Conservation (phyloP, 2,329 filamentous ascomycete species). For the Nothomitra cinnamomea region DNA sequence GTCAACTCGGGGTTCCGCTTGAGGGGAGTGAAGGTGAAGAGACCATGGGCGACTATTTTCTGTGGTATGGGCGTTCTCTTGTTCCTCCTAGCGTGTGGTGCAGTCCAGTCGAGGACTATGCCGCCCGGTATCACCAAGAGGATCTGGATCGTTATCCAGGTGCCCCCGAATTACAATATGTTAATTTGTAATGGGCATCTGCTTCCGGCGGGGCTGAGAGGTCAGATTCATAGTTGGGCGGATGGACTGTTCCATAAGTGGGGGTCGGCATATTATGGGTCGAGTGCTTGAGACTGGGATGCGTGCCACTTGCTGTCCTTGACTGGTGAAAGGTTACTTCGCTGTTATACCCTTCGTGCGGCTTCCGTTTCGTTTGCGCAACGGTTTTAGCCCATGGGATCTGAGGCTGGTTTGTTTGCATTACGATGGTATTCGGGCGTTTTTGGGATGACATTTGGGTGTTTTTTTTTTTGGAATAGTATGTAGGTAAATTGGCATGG, state of each 20-base stretch:
- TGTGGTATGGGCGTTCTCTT: constrained; percentile 6
- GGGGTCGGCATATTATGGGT: constrained; percentile 7
- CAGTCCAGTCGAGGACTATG: constrained; percentile 2
- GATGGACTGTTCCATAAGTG: constrained; percentile 8
- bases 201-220: constrained; percentile 5
- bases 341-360: no score
- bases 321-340: no score
- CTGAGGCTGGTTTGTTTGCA: no score
- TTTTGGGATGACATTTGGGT: no score
- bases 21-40: constrained; percentile 7
- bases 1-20: constrained; percentile 4
- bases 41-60: constrained; percentile 9
- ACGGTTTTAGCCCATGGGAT: no score
- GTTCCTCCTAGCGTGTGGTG: constrained; percentile 4
- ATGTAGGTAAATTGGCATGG: no score
- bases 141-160: constrained; percentile 6
- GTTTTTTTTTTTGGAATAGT: no score
- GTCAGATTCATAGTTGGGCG: constrained; percentile 9
- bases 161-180: not conserved
- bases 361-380: no score
- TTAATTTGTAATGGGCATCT: constrained; percentile 4
- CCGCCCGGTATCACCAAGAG: constrained; percentile 7
- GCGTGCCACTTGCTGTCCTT: no score
- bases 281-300: no score
- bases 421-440: no score